phyloP scores from a whole-genome alignment of 2,329 filamentous ascomycete genomes.

The Cladophialophora bantiana region DNA sequence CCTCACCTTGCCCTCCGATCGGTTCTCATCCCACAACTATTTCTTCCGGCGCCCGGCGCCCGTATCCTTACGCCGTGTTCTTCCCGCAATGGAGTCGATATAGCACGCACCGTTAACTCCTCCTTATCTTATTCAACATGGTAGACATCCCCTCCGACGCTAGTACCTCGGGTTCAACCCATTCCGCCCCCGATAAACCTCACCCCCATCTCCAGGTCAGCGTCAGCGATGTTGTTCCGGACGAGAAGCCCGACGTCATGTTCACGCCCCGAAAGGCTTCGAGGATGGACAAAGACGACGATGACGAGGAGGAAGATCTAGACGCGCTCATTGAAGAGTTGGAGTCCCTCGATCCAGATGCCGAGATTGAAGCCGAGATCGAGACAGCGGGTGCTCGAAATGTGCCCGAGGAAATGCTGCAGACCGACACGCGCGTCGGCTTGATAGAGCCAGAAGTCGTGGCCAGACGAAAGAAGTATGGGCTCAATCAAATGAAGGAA shows the following conservation, averaged over 20 bases:
- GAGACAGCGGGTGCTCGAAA: conserved; percentile 62
- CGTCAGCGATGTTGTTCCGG: conserved; percentile 15
- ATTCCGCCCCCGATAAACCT: conserved; percentile 23
- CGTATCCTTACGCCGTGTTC: conserved; percentile 11
- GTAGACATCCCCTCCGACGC: conserved; percentile 32
- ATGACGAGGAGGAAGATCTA: conserved; percentile 83
- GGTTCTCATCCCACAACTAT: conserved; percentile 1
- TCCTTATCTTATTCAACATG: conserved; percentile 32
- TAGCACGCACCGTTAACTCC: conserved; percentile 25
- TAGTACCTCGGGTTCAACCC: conserved; percentile 30
- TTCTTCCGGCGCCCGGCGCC: not conserved
- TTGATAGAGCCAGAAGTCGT: conserved; percentile 74
- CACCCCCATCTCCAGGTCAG: conserved; percentile 24
- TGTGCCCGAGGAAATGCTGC: conserved; percentile 76
- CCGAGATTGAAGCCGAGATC: conserved; percentile 67
- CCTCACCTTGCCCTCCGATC: not conserved
- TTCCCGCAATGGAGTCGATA: conserved; percentile 29
- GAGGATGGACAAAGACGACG: conserved; percentile 58
- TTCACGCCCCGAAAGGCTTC: conserved; percentile 23
- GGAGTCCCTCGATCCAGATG: conserved; percentile 76
- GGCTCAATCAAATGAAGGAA: conserved; percentile 89
- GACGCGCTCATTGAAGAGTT: conserved; percentile 87
- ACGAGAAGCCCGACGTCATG: conserved; percentile 25
- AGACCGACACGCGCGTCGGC: conserved; percentile 76
- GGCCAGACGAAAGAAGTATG: conserved; percentile 72